Conservation (phyloP, 208 protist genomes). For the Crithidia sp. region DNA sequence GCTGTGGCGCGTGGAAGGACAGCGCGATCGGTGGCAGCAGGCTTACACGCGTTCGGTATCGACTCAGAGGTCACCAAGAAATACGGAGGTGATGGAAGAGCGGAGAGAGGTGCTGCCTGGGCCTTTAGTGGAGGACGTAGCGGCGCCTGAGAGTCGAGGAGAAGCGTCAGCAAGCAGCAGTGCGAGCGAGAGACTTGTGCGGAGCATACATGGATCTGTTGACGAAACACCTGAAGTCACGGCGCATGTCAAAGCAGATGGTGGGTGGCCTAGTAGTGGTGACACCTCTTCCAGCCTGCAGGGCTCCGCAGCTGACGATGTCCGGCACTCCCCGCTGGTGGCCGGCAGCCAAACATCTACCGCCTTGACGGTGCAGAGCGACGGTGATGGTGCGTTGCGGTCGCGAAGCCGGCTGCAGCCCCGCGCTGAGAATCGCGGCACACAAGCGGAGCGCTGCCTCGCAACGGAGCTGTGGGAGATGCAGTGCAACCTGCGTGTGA, state of each 20-base stretch:
- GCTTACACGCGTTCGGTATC: background rate
- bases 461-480: conserved; percentile 21
- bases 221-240: too few species aligned
- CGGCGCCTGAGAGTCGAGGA: too few species aligned
- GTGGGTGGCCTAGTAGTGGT: background rate
- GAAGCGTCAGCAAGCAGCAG: too few species aligned
- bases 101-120: too few species aligned
- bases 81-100: too few species aligned
- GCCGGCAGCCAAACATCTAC: background rate
- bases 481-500: background rate
- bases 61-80: background rate
- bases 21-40: conserved; percentile 8
- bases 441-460: conserved; percentile 11
- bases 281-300: background rate
- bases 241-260: too few species aligned
- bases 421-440: background rate
- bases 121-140: too few species aligned
- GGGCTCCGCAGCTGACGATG: background rate
- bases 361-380: background rate
- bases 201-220: too few species aligned
- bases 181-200: too few species aligned
- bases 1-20: background rate
- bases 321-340: background rate
- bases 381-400: background rate
- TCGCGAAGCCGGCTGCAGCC: background rate